Evolutionary conservation across 495 filamentous ascomycete genomes (phyloP).

Genomic region (Hypoxylon fragiforme): DNA sequence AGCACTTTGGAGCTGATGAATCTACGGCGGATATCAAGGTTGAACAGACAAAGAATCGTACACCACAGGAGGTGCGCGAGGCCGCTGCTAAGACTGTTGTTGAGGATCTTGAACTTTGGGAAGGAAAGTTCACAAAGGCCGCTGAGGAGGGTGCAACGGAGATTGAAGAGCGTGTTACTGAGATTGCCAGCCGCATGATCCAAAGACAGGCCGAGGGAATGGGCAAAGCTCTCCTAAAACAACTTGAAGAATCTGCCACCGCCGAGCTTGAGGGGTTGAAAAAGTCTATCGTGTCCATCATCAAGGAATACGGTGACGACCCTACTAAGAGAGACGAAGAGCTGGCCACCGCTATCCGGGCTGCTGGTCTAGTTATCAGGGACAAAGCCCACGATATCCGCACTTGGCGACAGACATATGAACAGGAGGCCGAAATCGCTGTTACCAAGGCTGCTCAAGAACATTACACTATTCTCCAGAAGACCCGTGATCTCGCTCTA

Average conservation of each 20-base stretch:
- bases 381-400: conserved; percentile 80
- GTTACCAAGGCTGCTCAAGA: conserved; percentile 76
- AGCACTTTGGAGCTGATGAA: conserved; percentile 4
- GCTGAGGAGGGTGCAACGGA: conserved; percentile 78
- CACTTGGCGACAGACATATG: conserved; percentile 74
- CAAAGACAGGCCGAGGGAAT: conserved; percentile 49
- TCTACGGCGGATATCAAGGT: conserved; percentile 12
- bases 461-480: conserved; percentile 80
- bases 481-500: conserved; percentile 82
- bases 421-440: conserved; percentile 66
- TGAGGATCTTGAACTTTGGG: conserved; percentile 79
- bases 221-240: conserved; percentile 66
- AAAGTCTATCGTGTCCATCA: conserved; percentile 62
- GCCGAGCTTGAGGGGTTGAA: conserved; percentile 68
- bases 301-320: conserved; percentile 51
- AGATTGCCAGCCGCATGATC: conserved; percentile 62
- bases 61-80: conserved; percentile 48
- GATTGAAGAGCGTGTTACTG: conserved; percentile 72
- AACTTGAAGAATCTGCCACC: conserved; percentile 67
- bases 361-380: conserved; percentile 76
- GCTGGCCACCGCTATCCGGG: conserved; percentile 64
- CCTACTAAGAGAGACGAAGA: conserved; percentile 64
- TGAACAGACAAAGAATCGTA: conserved; percentile 26
- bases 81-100: conserved; percentile 66
- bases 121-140: conserved; percentile 80